These are phyloP conservation scores for Petasospora fabianii DNA, from an alignment of 1,139 yeast genomes.

Conservation along the genomic window DNA sequence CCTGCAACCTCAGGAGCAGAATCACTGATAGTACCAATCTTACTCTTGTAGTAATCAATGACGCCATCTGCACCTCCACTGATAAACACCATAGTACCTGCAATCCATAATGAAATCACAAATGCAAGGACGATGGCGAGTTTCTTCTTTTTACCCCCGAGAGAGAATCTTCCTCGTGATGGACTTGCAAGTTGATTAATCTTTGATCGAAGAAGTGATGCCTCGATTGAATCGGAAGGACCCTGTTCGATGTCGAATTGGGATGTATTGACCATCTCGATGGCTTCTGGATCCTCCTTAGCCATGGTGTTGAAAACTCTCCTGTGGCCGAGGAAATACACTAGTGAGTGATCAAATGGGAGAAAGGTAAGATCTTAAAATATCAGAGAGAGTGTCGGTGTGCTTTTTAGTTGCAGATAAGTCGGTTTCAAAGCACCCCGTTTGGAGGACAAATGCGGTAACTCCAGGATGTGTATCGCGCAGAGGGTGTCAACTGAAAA, in stretches of 20 bases:
- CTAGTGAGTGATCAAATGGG: no score
- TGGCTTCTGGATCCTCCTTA: slow-evolving; percentile 6
- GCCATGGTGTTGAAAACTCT: neutral
- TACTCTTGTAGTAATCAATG: slow-evolving; percentile 21
- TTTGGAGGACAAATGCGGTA: slow-evolving; percentile 13
- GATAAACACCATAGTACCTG: slow-evolving; percentile 14
- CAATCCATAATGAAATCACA: slow-evolving; percentile 14
- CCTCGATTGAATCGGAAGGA: slow-evolving; percentile 9
- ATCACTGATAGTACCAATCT: slow-evolving; percentile 7
- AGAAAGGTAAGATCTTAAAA: no score
- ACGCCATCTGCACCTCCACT: slow-evolving; percentile 16
- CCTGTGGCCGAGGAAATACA: no score
- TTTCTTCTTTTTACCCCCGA: slow-evolving; percentile 16
- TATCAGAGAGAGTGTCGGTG: no score
- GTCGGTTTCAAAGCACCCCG: slow-evolving; percentile 5
- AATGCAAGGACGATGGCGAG: slow-evolving; percentile 9
- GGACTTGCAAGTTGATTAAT: slow-evolving; percentile 18
- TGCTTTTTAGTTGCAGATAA: no score
- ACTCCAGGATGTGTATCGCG: slow-evolving; percentile 5
- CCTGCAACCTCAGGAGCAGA: neutral
- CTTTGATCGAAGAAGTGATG: slow-evolving; percentile 13
- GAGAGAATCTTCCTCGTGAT: slow-evolving; percentile 4
- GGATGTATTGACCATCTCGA: slow-evolving; percentile 21
- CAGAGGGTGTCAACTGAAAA: no score
- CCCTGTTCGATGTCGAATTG: slow-evolving; percentile 19